These are phyloP conservation scores for Trichophyton mentagrophytes DNA, from an alignment of 2,329 filamentous ascomycete species.

Conservation along the genomic window DNA sequence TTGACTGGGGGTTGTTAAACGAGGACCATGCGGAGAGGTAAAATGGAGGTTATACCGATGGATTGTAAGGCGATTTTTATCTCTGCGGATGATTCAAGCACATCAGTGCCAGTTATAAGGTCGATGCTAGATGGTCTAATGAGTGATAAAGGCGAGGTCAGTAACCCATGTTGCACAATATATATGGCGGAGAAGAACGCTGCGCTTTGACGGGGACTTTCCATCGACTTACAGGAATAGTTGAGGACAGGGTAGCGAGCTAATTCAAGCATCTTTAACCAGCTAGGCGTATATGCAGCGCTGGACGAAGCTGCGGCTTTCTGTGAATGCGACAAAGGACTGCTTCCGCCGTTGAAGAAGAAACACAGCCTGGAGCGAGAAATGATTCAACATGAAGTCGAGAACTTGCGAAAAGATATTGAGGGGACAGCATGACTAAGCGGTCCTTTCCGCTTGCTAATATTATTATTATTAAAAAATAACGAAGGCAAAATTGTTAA, in stretches of 20 bases:
- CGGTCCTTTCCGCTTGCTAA: background rate
- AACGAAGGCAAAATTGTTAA: background rate
- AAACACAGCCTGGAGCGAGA: conserved; percentile 1
- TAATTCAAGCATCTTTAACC: conserved; percentile 25
- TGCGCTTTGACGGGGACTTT: background rate
- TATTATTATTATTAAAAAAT: background rate
- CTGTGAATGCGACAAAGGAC: background rate
- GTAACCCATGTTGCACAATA: background rate
- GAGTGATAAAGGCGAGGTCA: background rate
- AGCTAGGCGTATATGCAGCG: conserved; percentile 12
- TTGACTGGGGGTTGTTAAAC: background rate
- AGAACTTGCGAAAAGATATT: background rate
- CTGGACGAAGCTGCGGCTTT: conserved; percentile 1
- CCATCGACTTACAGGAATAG: conserved; percentile 20
- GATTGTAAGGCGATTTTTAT: background rate
- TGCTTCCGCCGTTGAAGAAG: conserved; percentile 1
- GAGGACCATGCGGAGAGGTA: conserved; percentile 1
- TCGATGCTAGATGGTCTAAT: conserved; percentile 1
- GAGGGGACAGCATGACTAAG: conserved; percentile 7
- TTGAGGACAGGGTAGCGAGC: conserved; percentile 15
- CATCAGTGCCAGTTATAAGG: conserved; percentile 4
- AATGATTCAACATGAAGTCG: conserved; percentile 3
- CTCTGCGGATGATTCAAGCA: background rate
- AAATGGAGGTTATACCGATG: background rate
- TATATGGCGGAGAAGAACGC: background rate